These are phyloP conservation scores for Acacia confusa DNA, from an alignment of 306 rosid genomes.

Conservation along the genomic window DNA sequence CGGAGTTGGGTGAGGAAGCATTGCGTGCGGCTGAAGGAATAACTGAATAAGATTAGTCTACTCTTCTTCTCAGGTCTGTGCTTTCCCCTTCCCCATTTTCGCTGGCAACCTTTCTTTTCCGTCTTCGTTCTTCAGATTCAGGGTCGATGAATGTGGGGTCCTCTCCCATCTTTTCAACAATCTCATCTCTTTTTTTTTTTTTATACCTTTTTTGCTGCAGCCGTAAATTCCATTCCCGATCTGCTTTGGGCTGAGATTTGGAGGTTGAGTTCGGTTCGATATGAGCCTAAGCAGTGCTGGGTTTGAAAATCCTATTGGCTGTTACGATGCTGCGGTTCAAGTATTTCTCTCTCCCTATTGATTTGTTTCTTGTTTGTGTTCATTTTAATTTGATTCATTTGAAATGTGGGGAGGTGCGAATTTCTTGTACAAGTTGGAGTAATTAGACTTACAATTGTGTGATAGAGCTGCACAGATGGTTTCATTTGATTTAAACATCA, in stretches of 20 bases:
- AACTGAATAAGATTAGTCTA: too few relatives aligned
- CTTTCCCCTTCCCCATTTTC: background rate
- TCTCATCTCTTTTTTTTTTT: background rate
- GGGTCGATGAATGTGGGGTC: background rate
- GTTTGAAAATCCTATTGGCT: slow-evolving; percentile 65
- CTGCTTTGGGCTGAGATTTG: background rate
- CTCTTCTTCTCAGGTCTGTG: background rate
- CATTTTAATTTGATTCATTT: background rate
- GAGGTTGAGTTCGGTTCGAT: background rate
- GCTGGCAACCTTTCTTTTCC: background rate
- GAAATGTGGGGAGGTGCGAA: background rate
- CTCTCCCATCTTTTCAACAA: background rate
- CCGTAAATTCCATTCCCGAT: slow-evolving; percentile 19
- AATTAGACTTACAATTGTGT: background rate
- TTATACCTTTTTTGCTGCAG: background rate
- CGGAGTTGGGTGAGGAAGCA: too few relatives aligned
- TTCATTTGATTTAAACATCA: background rate
- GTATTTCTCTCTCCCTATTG: slow-evolving; percentile 26
- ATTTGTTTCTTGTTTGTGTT: background rate
- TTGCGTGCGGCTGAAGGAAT: too few relatives aligned
- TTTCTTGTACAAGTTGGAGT: background rate
- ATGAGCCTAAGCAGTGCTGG: slow-evolving; percentile 44
- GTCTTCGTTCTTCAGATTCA: background rate
- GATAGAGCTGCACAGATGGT: background rate
- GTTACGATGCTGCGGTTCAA: slow-evolving; percentile 78